Conservation (phyloP, 331 rosid genomes). For the Ulmus americana region DNA sequence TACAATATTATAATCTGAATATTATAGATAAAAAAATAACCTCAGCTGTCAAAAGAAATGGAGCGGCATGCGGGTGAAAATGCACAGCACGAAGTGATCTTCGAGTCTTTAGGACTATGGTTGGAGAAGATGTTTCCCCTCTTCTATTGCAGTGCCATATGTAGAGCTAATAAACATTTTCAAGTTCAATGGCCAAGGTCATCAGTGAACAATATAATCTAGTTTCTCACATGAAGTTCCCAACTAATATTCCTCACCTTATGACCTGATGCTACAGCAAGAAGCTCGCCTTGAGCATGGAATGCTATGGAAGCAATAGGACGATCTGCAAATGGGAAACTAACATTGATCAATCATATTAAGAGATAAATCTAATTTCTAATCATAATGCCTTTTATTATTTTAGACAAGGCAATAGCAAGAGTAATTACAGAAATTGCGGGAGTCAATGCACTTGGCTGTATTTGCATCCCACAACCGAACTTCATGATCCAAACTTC, state of each 20-base stretch:
- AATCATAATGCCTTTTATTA: not conserved
- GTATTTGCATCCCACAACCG: conserved; percentile 89
- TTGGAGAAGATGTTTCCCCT: conserved; percentile 46
- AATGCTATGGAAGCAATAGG: conserved; percentile 96
- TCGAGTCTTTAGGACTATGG: conserved; percentile 46
- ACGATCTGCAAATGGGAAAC: conserved; percentile 49
- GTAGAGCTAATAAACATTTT: conserved; percentile 36
- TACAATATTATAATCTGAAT: not conserved
- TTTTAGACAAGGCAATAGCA: not conserved
- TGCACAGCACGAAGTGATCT: conserved; percentile 62
- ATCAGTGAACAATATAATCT: conserved; percentile 1
- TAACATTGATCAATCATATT: conserved; percentile 16
- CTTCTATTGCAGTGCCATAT: conserved; percentile 52
- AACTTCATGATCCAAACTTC: conserved; percentile 98
- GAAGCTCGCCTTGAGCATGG: conserved; percentile 91
- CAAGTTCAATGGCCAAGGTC: conserved; percentile 6
- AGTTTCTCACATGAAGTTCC: conserved; percentile 2
- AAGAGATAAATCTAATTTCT: not conserved
- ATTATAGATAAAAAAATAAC: conserved; percentile 12
- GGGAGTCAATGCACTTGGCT: conserved; percentile 76
- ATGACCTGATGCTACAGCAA: conserved; percentile 98
- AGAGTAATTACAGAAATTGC: conserved; percentile 62
- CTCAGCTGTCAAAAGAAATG: conserved; percentile 57
- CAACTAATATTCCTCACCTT: conserved; percentile 45
- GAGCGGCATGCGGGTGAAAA: conserved; percentile 57